Percentiles rank a stretch among this genome's conserved stretches.
Conservation (phyloP, 164 flowering plant species). For the Liriodendron chinense region DNA sequence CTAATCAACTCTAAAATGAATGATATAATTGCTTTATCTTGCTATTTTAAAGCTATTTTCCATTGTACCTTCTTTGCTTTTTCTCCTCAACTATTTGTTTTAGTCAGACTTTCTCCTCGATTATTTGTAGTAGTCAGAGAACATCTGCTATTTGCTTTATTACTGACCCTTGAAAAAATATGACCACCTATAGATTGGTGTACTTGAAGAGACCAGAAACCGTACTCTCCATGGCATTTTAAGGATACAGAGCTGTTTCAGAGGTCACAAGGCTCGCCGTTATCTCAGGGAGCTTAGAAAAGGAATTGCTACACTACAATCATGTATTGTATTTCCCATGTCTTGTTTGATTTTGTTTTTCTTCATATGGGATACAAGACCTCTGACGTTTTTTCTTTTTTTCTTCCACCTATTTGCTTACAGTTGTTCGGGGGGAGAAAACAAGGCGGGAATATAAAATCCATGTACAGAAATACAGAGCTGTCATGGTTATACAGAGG, state of each 20-base stretch:
- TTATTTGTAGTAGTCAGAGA: no score
- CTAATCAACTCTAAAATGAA: no score
- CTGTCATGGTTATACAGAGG: slow-evolving; percentile 70
- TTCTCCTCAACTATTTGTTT: no score
- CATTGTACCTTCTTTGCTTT: no score
- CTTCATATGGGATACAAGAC: no score
- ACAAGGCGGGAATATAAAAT: slow-evolving; percentile 55
- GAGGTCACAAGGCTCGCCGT: slow-evolving; percentile 87
- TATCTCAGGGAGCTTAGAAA: slow-evolving; percentile 52
- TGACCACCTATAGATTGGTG: slow-evolving; percentile 61
- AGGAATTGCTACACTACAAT: slow-evolving; percentile 74
- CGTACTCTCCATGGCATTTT: slow-evolving; percentile 91
- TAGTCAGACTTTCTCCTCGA: no score
- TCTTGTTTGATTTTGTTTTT: slow-evolving; percentile 8
- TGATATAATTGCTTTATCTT: no score
- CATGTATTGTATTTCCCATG: slow-evolving; percentile 48
- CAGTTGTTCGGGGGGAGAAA: slow-evolving; percentile 85
- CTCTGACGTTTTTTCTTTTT: no score
- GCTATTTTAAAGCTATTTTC: no score
- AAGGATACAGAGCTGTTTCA: slow-evolving; percentile 91
- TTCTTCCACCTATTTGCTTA: slow-evolving; percentile 10
- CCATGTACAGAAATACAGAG: slow-evolving; percentile 55
- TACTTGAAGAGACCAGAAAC: slow-evolving; percentile 95
- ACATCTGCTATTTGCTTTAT: not conserved
- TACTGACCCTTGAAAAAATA: not conserved